Base-by-base conservation (phyloP, 345 rosid species). In the Murraya koenigii region DNA sequence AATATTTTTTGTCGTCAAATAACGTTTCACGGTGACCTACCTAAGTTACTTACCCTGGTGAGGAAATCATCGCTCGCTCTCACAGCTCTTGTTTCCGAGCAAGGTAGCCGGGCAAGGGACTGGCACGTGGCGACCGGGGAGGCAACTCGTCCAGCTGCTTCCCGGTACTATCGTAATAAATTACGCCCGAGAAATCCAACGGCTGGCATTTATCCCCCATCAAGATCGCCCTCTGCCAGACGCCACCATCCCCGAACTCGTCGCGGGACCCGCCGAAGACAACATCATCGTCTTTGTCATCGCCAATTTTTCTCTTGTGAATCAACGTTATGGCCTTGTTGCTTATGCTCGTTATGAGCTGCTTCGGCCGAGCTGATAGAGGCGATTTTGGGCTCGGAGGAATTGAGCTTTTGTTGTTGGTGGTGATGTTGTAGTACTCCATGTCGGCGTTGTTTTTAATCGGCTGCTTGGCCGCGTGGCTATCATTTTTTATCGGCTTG, bases 191-290 rank as follows among this genome's bases (percentile, higher is more conserved):
- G 78, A 91, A 85, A 83, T 90, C 87, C 87, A 94, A 84, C 83
- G 98, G 99, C 85, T 94, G 91, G 81, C 99, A 96, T 68, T 91
- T 91, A 38, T 89, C 97, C 36, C 99, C 99, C 99, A 96, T 94
- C 82, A 96, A 80, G 76, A 96, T 94, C 75, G 90, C 55, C 86
- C 87, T 87, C 72, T 87, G 98, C 99, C 99, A 96, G 67, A 96
- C 88, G 14, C 98, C 97, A 26, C 94, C 91, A 4, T 96, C 96
- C 58, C 90, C 97, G 72, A 81, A 87, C 26, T 82, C 85, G 0
- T 86, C 87, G 32, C 78, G 80, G 71, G 76, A 0, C 47, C 60
- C 20, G 5, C 15, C 64, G 67, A 47, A 60, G 52, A 70, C 76
- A 3, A 0, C 71, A 56, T 39, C 22, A 14, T 70, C 77, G 38